A percentile compares a stretch with the other conserved stretches of the same genome.
Evolutionary conservation across 805 yeast species (phyloP).

Genomic region (Jamesozyma jinghongensis): DNA sequence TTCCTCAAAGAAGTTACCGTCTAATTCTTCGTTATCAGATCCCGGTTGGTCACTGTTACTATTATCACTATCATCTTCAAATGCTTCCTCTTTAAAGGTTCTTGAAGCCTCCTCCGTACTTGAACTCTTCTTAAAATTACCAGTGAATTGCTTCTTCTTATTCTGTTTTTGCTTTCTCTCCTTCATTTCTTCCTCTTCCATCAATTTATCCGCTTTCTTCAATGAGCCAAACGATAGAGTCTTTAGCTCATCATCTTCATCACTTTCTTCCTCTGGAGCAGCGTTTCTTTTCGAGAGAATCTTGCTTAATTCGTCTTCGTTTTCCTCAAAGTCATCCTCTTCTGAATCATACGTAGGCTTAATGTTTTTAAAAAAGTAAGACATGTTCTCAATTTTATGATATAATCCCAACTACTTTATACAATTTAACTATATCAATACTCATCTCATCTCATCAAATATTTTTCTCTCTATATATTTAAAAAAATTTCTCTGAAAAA

Average conservation of each 20-base stretch:
- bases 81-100: constrained; percentile 7
- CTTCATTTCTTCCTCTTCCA: constrained; percentile 32
- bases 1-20: constrained; percentile 35
- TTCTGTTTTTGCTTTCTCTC: constrained; percentile 2
- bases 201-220: constrained; percentile 42
- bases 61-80: constrained; percentile 5
- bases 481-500: background rate
- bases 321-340: constrained; percentile 22
- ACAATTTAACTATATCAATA: no score
- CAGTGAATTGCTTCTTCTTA: constrained; percentile 4
- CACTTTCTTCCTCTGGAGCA: constrained; percentile 7
- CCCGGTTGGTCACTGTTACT: constrained; percentile 5
- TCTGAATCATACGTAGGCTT: constrained; percentile 24
- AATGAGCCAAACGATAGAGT: constrained; percentile 58
- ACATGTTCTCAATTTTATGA: no score
- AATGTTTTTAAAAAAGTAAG: constrained; percentile 27
- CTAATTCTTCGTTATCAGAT: constrained; percentile 14
- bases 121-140: constrained; percentile 9
- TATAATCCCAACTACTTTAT: no score
- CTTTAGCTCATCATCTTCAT: constrained; percentile 38
- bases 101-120: background rate
- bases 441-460: constrained; percentile 10
- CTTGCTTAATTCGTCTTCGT: constrained; percentile 8
- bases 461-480: background rate
- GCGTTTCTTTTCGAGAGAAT: constrained; percentile 33